A percentile compares a stretch with the other conserved stretches of the same genome.
phyloP scores from a whole-genome alignment of 345 rosid species.

The Euphorbia pulcherrima region DNA sequence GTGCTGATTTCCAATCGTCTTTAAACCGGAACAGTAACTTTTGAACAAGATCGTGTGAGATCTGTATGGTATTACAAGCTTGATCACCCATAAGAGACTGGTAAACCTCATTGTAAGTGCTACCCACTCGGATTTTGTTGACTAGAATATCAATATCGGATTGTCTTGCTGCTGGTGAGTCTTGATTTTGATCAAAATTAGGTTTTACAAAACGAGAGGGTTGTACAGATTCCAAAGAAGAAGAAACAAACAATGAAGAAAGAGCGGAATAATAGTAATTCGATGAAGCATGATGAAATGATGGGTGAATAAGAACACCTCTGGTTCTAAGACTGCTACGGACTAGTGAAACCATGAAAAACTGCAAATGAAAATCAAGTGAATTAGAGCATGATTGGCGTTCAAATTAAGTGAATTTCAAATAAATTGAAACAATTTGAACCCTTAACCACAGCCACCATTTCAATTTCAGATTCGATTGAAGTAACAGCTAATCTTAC shows the following conservation, averaged over 20 bases:
- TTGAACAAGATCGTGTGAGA: conserved; percentile 44
- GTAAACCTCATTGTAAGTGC: conserved; percentile 46
- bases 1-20: conserved; percentile 80
- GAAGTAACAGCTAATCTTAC: no score
- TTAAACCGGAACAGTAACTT: conserved; percentile 55
- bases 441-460: no score
- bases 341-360: conserved; percentile 30
- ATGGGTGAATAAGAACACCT: conserved; percentile 16
- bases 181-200: conserved; percentile 17
- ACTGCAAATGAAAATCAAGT: background rate
- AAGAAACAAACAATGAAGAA: conserved; percentile 16
- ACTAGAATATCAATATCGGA: conserved; percentile 30
- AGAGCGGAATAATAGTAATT: conserved; percentile 20
- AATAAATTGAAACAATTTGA: background rate
- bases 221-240: conserved; percentile 11
- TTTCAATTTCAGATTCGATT: background rate
- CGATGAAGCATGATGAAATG: conserved; percentile 14
- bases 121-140: conserved; percentile 34
- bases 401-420: background rate
- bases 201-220: conserved; percentile 11
- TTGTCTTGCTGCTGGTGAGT: conserved; percentile 8
- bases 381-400: conserved; percentile 1
- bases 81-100: conserved; percentile 37
- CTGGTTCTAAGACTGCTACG: conserved; percentile 25
- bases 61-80: conserved; percentile 31